These are phyloP conservation scores for Saccharomyces hybrid DNA, from an alignment of 1,139 yeast genomes.

Conservation along the genomic window DNA sequence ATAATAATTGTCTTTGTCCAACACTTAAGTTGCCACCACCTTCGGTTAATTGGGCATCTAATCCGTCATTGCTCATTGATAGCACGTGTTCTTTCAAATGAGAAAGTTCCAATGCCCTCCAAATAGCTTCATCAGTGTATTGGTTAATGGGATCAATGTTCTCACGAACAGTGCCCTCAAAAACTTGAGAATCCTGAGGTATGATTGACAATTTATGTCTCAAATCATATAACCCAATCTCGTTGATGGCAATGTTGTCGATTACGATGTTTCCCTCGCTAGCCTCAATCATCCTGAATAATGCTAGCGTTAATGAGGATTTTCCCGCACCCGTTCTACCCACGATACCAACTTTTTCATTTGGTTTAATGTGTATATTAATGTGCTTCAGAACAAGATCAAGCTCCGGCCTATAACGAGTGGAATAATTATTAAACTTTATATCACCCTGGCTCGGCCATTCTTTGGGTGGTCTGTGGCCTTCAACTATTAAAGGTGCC, in stretches of 20 bases:
- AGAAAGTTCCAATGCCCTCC: constrained; percentile 79
- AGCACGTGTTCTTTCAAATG: constrained; percentile 72
- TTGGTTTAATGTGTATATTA: constrained; percentile 56
- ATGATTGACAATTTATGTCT: constrained; percentile 83
- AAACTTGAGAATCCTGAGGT: constrained; percentile 96
- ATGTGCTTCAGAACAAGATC: constrained; percentile 74
- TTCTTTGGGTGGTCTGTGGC: constrained; percentile 52
- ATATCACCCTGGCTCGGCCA: constrained; percentile 84
- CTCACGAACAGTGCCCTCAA: constrained; percentile 82
- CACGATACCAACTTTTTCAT: constrained; percentile 90
- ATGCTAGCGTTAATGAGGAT: constrained; percentile 80
- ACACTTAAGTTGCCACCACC: constrained; percentile 86
- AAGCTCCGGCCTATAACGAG: constrained; percentile 78
- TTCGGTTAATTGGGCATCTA: constrained; percentile 61
- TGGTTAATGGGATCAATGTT: constrained; percentile 79
- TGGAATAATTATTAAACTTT: constrained; percentile 64
- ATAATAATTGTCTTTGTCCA: constrained; percentile 88
- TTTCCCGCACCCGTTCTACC: constrained; percentile 98
- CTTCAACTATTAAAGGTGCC: constrained; percentile 70
- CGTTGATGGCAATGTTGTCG: constrained; percentile 61
- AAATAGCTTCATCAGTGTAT: constrained; percentile 67
- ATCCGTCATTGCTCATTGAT: constrained; percentile 49
- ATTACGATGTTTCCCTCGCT: constrained; percentile 63
- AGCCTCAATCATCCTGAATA: constrained; percentile 86
- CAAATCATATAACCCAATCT: constrained; percentile 74